Evolutionary conservation across 1,139 yeast genomes (phyloP).

Genomic region (Hemisphaericaspora xylanilytica): DNA sequence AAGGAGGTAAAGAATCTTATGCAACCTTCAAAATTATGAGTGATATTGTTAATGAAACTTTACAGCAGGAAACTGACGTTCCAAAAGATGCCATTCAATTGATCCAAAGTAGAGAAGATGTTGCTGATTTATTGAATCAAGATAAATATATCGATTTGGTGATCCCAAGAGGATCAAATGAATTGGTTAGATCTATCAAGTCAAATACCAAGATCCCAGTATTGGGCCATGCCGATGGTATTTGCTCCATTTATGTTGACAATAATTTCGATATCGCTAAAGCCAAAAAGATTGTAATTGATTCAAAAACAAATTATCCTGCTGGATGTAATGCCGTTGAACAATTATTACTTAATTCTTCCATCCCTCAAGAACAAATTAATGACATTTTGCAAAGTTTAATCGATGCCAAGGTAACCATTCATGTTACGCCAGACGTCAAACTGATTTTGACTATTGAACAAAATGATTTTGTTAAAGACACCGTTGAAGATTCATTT

Average conservation of each 20-base stretch:
- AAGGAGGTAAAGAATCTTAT: constrained; percentile 93
- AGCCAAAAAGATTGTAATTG: constrained; percentile 74
- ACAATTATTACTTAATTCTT: constrained; percentile 67
- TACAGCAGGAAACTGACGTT: constrained; percentile 57
- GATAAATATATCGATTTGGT: constrained; percentile 92
- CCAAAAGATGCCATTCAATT: constrained; percentile 83
- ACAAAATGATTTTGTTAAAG: constrained; percentile 21
- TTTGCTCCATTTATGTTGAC: constrained; percentile 85
- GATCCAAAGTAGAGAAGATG: constrained; percentile 86
- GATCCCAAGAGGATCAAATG: constrained; percentile 95
- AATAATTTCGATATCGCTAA: constrained; percentile 69
- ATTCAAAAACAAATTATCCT: constrained; percentile 92
- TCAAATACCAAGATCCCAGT: constrained; percentile 91
- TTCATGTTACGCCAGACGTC: constrained; percentile 64
- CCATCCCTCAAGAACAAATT: constrained; percentile 41
- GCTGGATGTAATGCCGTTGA: constrained; percentile 99
- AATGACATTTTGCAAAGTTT: constrained; percentile 48
- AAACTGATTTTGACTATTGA: constrained; percentile 17
- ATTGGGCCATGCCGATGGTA: constrained; percentile 97
- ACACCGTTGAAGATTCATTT: constrained; percentile 62
- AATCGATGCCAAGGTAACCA: constrained; percentile 63
- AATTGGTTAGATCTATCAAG: constrained; percentile 81
- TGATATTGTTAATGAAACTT: constrained; percentile 59
- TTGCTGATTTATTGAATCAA: constrained; percentile 76
- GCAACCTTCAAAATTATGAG: constrained; percentile 86